These are phyloP conservation scores for Fraxinus quadrangulata DNA, from an alignment of 257 asterid genomes.

Conservation along the genomic window DNA sequence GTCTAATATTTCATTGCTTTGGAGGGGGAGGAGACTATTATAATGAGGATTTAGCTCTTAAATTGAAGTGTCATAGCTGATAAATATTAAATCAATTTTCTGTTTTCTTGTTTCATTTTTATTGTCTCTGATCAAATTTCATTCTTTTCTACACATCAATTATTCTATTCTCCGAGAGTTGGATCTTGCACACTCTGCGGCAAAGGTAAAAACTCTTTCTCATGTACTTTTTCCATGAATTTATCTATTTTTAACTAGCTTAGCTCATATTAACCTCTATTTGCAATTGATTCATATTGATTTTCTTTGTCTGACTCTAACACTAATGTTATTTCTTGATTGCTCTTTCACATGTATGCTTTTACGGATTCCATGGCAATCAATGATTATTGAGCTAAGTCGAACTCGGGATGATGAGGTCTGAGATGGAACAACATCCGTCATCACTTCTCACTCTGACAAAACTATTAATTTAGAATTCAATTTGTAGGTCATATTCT, in stretches of 20 bases:
- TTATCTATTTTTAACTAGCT: background rate
- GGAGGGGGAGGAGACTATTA: too few species aligned
- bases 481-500: too few species aligned
- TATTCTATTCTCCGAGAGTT: slow-evolving; percentile 54
- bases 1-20: background rate
- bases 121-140: background rate
- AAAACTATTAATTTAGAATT: too few species aligned
- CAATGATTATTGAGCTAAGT: slow-evolving; percentile 97
- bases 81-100: too few species aligned
- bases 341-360: slow-evolving; percentile 22
- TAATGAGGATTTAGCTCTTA: too few species aligned
- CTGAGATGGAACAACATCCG: slow-evolving; percentile 98
- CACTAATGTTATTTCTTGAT: background rate
- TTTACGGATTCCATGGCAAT: slow-evolving; percentile 48
- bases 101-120: too few species aligned
- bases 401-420: slow-evolving; percentile 99
- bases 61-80: background rate
- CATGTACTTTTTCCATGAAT: background rate
- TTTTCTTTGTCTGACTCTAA: too few species aligned
- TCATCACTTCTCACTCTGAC: slow-evolving; percentile 47
- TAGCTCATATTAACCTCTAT: too few species aligned
- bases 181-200: slow-evolving; percentile 57
- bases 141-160: slow-evolving; percentile 23
- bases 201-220: slow-evolving; percentile 33
- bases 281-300: too few species aligned